Conservation (phyloP, 768 basidiomycete species). For the Leccinum fibrillosum region DNA sequence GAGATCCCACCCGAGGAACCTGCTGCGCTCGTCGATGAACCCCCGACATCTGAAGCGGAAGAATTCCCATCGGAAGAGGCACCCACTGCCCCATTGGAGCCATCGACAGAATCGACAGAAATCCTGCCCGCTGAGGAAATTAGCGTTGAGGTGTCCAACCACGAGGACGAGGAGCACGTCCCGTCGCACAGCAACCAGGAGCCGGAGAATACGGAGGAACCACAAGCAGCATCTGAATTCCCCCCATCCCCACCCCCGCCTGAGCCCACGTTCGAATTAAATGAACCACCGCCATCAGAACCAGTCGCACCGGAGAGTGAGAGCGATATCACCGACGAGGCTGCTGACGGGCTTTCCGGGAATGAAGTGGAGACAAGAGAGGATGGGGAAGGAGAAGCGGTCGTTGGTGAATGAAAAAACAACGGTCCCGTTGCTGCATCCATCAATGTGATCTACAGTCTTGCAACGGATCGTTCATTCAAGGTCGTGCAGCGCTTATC, state of each 20-base stretch:
- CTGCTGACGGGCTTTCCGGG: conserved; percentile 13
- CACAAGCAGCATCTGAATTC: conserved; percentile 7
- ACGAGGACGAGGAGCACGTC: conserved; percentile 6
- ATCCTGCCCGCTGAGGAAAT: conserved; percentile 3
- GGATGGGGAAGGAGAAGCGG: conserved; percentile 16
- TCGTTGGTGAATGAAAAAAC: conserved; percentile 3
- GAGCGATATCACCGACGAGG: conserved; percentile 35
- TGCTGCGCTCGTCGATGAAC: background rate
- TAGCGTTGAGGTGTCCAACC: background rate
- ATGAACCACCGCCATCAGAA: conserved; percentile 30
- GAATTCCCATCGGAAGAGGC: conserved; percentile 11
- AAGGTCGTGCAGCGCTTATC: background rate
- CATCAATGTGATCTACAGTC: background rate
- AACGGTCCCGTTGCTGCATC: conserved; percentile 19
- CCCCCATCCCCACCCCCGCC: background rate
- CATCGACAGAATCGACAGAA: conserved; percentile 3
- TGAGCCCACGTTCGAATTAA: conserved; percentile 24
- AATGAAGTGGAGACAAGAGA: conserved; percentile 15
- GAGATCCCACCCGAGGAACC: conserved; percentile 1
- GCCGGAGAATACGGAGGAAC: background rate
- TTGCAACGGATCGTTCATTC: background rate
- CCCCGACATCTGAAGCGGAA: background rate
- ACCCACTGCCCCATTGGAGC: background rate
- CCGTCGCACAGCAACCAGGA: conserved; percentile 2
- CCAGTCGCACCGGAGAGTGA: conserved; percentile 32